Percentiles rank a stretch among this genome's conserved stretches.
phyloP scores from a whole-genome alignment of 768 basidiomycete genomes.

The Rhodotorula kratochvilovae region DNA sequence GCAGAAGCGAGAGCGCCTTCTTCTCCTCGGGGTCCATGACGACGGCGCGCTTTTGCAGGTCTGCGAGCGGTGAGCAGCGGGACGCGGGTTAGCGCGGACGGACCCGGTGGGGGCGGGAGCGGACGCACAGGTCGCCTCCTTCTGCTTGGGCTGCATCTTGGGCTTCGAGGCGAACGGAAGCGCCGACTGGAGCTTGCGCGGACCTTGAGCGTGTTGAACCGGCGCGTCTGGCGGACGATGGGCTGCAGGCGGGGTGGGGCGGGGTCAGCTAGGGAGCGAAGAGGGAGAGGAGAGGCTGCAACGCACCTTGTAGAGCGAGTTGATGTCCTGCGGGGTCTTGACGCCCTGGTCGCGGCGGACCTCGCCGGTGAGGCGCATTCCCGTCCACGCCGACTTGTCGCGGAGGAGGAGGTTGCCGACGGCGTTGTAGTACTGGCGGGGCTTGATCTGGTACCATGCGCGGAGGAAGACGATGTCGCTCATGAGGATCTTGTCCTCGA shows the following conservation, averaged over 20 bases:
- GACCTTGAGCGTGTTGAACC: conserved; percentile 85
- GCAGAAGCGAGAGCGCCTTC: conserved; percentile 80
- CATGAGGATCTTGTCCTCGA: conserved; percentile 95
- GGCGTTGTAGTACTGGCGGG: conserved; percentile 92
- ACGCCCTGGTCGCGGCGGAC: conserved; percentile 79
- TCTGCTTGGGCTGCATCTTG: conserved; percentile 70
- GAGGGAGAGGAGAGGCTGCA: background rate
- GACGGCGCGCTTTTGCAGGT: conserved; percentile 89
- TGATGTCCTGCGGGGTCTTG: conserved; percentile 71
- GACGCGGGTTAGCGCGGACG: background rate
- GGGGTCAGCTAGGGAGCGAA: background rate
- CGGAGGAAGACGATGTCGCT: conserved; percentile 93
- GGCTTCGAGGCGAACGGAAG: conserved; percentile 92
- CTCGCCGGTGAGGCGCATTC: conserved; percentile 93
- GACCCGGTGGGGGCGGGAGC: too few species aligned
- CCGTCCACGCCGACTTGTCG: conserved; percentile 71
- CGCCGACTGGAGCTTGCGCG: conserved; percentile 81
- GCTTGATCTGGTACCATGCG: conserved; percentile 94
- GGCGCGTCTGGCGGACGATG: conserved; percentile 70
- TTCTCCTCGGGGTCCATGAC: conserved; percentile 94
- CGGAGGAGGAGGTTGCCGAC: conserved; percentile 83
- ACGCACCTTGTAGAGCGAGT: conserved; percentile 79
- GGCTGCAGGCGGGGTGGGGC: conserved; percentile 46
- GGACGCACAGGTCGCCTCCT: conserved; percentile 41
- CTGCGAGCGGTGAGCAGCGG: background rate